Conservation (phyloP, 2,329 filamentous ascomycete genomes). For the Beauveria sp. region DNA sequence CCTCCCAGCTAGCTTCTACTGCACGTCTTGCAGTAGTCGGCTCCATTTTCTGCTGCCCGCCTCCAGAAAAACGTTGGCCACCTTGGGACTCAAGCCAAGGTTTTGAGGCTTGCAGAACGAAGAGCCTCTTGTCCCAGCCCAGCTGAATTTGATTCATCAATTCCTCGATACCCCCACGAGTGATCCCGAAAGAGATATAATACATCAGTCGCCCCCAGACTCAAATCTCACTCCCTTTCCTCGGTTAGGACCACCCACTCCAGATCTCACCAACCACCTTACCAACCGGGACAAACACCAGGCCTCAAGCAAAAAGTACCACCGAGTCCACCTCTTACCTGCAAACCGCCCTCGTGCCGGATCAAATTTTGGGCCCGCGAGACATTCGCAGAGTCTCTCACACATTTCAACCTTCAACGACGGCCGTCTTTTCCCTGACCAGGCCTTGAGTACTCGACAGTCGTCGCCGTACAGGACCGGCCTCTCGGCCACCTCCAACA, state of each 20-base stretch:
- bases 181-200: too few relatives aligned
- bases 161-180: neutral
- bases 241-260: neutral
- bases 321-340: neutral
- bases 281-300: neutral
- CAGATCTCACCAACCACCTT: neutral
- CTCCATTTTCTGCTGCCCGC: neutral
- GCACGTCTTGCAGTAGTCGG: neutral
- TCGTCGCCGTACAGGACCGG: neutral
- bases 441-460: neutral
- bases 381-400: neutral
- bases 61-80: neutral
- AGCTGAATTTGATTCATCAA: neutral
- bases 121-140: neutral
- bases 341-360: neutral
- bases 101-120: neutral
- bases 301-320: neutral
- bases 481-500: neutral
- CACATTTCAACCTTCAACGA: neutral
- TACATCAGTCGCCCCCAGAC: neutral
- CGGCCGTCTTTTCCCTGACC: neutral
- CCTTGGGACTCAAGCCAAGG: neutral
- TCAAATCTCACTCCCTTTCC: neutral
- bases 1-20: neutral
- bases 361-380: neutral